Evolutionary conservation across 2,329 filamentous ascomycete species (phyloP).

Genomic region (Ascochyta lentis): DNA sequence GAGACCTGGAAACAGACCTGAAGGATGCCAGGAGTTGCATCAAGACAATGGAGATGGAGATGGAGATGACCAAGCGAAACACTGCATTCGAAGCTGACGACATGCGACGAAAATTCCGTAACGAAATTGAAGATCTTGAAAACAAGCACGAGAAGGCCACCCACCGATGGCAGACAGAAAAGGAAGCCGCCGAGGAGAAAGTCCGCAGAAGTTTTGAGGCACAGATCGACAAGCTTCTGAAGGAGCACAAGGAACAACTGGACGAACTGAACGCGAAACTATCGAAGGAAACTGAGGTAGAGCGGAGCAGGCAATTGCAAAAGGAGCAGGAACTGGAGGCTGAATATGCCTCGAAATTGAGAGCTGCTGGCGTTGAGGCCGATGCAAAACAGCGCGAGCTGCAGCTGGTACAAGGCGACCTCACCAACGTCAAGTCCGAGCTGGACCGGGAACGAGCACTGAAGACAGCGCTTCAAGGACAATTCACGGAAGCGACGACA

Average conservation of each 20-base stretch:
- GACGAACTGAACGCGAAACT: constrained; percentile 68
- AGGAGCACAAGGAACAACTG: constrained; percentile 71
- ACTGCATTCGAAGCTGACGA: constrained; percentile 61
- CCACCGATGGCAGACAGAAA: constrained; percentile 62
- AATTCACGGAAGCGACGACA: constrained; percentile 52
- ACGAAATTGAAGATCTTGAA: constrained; percentile 62
- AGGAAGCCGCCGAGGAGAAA: constrained; percentile 54
- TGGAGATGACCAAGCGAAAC: constrained; percentile 60
- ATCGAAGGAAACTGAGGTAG: constrained; percentile 70
- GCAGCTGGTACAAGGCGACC: constrained; percentile 55
- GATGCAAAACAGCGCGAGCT: constrained; percentile 64
- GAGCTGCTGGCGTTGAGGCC: constrained; percentile 65
- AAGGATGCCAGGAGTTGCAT: constrained; percentile 65
- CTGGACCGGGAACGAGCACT: constrained; percentile 66
- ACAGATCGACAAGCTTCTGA: constrained; percentile 65
- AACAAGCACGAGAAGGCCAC: constrained; percentile 63
- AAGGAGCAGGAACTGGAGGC: constrained; percentile 71
- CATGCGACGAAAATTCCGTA: constrained; percentile 60
- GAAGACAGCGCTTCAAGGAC: constrained; percentile 64
- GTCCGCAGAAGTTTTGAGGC: constrained; percentile 54
- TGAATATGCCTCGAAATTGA: constrained; percentile 61
- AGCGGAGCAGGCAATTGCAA: constrained; percentile 63
- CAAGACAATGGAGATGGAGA: constrained; percentile 54
- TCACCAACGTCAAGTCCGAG: constrained; percentile 56
- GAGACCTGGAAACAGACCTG: constrained; percentile 70